Base-by-base conservation (phyloP, 257 asterid species). In the Phtheirospermum japonicum region DNA sequence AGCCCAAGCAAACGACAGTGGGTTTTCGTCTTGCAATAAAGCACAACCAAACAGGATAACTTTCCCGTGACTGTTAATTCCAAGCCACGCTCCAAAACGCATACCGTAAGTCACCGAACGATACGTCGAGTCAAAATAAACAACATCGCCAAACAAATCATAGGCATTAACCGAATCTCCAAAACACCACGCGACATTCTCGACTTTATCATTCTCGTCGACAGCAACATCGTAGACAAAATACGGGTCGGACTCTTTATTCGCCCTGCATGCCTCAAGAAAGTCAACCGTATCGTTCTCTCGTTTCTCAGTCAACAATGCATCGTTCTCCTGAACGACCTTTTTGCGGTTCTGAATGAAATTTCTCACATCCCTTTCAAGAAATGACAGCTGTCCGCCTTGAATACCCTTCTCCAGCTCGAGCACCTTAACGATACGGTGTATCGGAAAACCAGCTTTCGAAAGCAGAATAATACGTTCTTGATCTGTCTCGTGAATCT, bases 331-430 rank as follows among this genome's bases (percentile, higher is more conserved):
- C 71, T 75, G 84, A 61, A 80, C 74, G 3, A 63, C 64, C 63
- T 78, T 85, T 68, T 81, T 83, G 43, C 84, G 80, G 61, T 79
- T 83, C 66, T 85, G 90, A 60, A 85, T 72, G 68, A 83, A 85
- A 65, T 83, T 85, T 51, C 95, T 83, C 30, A 83, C 95, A 68
- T 85, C 94, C 61, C 90, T 79, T 71, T 85, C 95, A 57, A 83
- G 17, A 76, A 81, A 85, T 0, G 90, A 83, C 8, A 85, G 71
- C 34, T 80, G 85, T 37, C 74, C 84, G 18, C 88, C 88, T 37
- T 76, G 81, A 63, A 78, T 75, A 12, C 90, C 85, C 73, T 77
- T 83, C 66, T 86, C 91, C 67, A 73, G 69, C 72, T 81, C 86
- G 40, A 86, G 82, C 4, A 86, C 82, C 76, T 81, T 86, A 46